Evolutionary conservation across 306 rosid species (phyloP).

Genomic region (Psophocarpus tetragonolobus): DNA sequence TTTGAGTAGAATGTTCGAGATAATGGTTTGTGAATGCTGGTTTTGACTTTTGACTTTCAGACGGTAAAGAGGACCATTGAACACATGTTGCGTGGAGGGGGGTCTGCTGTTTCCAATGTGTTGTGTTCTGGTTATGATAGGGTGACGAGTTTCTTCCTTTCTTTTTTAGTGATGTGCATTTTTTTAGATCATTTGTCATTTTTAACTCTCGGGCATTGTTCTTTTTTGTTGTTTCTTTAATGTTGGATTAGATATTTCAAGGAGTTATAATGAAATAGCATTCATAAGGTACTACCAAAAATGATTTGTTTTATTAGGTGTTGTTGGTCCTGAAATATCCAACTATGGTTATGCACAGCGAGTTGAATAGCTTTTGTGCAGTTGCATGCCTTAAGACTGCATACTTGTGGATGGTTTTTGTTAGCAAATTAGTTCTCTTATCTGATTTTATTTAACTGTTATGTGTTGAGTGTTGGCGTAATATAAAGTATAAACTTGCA

Average conservation of each 20-base stretch:
- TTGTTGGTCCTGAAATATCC: constrained; percentile 2
- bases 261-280: background rate
- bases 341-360: background rate
- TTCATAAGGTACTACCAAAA: background rate
- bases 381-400: background rate
- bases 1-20: background rate
- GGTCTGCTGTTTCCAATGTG: constrained; percentile 45
- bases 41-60: constrained; percentile 48
- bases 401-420: background rate
- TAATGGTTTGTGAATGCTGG: background rate
- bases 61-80: constrained; percentile 59
- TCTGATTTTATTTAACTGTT: constrained; percentile 8
- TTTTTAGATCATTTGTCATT: background rate
- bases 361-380: background rate
- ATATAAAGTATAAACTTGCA: background rate
- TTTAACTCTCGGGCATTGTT: background rate
- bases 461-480: constrained; percentile 2
- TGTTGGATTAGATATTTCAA: constrained; percentile 4
- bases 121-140: constrained; percentile 53
- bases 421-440: constrained; percentile 2
- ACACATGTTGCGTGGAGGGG: constrained; percentile 25
- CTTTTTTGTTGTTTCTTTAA: background rate
- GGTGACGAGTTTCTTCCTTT: constrained; percentile 38
- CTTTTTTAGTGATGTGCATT: background rate
- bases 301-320: constrained; percentile 10